Percentiles rank a stretch among this genome's conserved stretches.
phyloP scores from a whole-genome alignment of 192 early-diverging fungal species.

The Lobosporangium transversale region DNA sequence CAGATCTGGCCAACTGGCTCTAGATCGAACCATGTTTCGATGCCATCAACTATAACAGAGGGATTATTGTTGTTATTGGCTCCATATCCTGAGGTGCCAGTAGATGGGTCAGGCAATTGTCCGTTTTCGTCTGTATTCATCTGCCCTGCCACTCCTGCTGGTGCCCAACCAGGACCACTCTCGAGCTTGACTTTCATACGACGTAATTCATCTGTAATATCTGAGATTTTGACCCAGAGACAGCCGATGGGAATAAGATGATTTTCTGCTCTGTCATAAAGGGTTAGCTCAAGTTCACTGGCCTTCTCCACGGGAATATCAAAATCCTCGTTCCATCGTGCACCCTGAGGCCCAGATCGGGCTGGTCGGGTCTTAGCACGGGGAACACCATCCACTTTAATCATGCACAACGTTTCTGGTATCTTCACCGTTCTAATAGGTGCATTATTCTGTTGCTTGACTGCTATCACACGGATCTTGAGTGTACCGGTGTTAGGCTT shows the following conservation, averaged over 20 bases:
- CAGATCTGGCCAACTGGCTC: conserved; percentile 93
- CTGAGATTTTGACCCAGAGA: conserved; percentile 93
- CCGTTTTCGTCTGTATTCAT: conserved; percentile 16
- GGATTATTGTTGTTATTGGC: conserved; percentile 28
- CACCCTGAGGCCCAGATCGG: conserved; percentile 62
- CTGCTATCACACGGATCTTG: conserved; percentile 71
- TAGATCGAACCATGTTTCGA: conserved; percentile 89
- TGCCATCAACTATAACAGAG: conserved; percentile 66
- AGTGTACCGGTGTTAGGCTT: conserved; percentile 79
- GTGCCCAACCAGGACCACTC: conserved; percentile 65
- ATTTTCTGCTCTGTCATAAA: conserved; percentile 83
- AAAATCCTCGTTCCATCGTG: conserved; percentile 86
- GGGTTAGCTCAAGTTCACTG: conserved; percentile 90
- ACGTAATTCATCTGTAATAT: conserved; percentile 89
- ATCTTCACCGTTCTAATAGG: conserved; percentile 65
- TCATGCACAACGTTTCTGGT: conserved; percentile 76
- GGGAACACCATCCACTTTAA: conserved; percentile 87
- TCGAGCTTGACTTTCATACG: conserved; percentile 75
- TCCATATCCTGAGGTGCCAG: background rate
- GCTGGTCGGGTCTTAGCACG: conserved; percentile 79
- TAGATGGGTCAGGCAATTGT: conserved; percentile 5
- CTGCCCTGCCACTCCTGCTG: conserved; percentile 54
- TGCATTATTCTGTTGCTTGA: conserved; percentile 66
- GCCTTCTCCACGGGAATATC: conserved; percentile 90
- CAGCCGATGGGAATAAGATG: conserved; percentile 81